Evolutionary conservation across 805 yeast species (phyloP).

Genomic region (Ogataea paradorogensis): DNA sequence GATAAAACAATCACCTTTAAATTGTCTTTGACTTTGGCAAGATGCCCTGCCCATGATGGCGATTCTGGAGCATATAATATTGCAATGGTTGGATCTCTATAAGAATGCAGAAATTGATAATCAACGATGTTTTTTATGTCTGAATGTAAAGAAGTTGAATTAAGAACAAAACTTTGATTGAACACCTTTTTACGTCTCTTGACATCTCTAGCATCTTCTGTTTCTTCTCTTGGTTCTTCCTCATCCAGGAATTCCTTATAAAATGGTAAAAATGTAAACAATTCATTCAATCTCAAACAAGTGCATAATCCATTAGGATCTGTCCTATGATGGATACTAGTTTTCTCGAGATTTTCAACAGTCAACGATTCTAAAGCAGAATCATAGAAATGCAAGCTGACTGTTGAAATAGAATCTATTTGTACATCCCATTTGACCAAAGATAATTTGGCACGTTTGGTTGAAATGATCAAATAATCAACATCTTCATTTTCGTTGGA

Average conservation of each 20-base stretch:
- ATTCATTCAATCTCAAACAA: constrained; percentile 60
- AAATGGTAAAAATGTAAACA: constrained; percentile 71
- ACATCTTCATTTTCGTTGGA: constrained; percentile 43
- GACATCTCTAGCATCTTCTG: constrained; percentile 25
- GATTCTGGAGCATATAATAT: constrained; percentile 33
- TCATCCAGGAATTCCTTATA: constrained; percentile 40
- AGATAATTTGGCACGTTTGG: constrained; percentile 75
- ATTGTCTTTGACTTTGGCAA: constrained; percentile 60
- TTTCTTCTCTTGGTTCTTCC: constrained; percentile 33
- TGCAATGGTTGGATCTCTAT: constrained; percentile 72
- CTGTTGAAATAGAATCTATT: constrained; percentile 57
- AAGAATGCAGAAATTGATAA: constrained; percentile 66
- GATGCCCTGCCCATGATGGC: constrained; percentile 74
- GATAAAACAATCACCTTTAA: constrained; percentile 61
- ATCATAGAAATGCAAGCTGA: constrained; percentile 86
- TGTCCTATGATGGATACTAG: constrained; percentile 46
- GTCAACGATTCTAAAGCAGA: constrained; percentile 53
- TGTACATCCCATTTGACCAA: constrained; percentile 66
- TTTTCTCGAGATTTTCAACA: constrained; percentile 36
- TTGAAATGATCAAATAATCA: constrained; percentile 64
- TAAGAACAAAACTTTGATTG: constrained; percentile 56
- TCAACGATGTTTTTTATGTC: constrained; percentile 64
- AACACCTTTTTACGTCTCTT: constrained; percentile 31
- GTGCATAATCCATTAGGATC: constrained; percentile 63
- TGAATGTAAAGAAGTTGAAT: constrained; percentile 53